Evolutionary conservation across 441 rosid genomes (phyloP).

Genomic region (Pelargonium citronellum): DNA sequence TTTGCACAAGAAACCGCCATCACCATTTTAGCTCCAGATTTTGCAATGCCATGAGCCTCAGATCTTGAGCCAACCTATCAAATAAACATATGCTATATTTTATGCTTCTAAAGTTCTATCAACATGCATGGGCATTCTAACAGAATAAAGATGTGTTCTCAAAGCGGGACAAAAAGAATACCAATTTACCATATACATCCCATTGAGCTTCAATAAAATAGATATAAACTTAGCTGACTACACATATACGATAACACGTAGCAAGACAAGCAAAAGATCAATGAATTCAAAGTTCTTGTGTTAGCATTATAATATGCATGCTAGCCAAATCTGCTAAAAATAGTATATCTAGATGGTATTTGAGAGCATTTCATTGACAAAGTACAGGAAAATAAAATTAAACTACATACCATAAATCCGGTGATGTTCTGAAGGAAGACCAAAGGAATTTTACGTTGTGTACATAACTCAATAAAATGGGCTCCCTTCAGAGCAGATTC

Average conservation of each 20-base stretch:
- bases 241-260: too few relatives aligned
- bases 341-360: neutral
- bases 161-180: conserved; percentile 3
- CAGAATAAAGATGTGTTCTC: neutral
- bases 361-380: conserved; percentile 12
- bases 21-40: conserved; percentile 97
- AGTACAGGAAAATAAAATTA: conserved; percentile 10
- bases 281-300: too few relatives aligned
- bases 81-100: neutral
- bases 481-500: conserved; percentile 97
- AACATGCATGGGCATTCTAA: neutral
- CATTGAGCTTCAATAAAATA: too few relatives aligned
- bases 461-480: conserved; percentile 81
- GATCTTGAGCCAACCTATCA: conserved; percentile 91
- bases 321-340: too few relatives aligned
- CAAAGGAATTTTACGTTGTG: conserved; percentile 84
- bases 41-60: conserved; percentile 94
- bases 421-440: conserved; percentile 92
- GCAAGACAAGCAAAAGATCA: too few relatives aligned
- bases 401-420: conserved; percentile 77
- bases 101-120: conserved; percentile 8
- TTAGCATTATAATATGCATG: too few relatives aligned
- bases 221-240: too few relatives aligned
- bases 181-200: too few relatives aligned
- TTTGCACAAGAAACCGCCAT: conserved; percentile 98